Percentiles rank a stretch among this genome's conserved stretches.
Conservation (phyloP, 257 asterid species). For the Leptodermis oblonga region DNA sequence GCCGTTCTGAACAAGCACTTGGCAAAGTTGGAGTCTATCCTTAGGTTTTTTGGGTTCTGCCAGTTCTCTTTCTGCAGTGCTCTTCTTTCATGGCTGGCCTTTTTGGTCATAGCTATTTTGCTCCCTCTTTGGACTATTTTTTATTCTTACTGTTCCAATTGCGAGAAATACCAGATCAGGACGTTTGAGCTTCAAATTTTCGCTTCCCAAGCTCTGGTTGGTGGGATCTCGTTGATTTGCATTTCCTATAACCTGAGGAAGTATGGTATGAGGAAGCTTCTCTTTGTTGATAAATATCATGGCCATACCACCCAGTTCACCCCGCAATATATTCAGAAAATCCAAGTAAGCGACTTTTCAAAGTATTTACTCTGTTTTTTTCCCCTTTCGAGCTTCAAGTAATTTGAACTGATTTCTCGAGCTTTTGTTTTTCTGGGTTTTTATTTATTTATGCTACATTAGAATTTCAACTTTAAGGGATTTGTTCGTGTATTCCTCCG, state of each 20-base stretch:
- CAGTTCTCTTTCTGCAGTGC: conserved; percentile 40
- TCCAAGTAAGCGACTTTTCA: conserved; percentile 41
- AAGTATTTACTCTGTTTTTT: background rate
- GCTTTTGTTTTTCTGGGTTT: background rate
- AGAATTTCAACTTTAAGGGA: background rate
- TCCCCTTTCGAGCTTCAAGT: background rate
- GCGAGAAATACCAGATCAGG: conserved; percentile 55
- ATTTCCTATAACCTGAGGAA: conserved; percentile 61
- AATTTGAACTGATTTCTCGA: background rate
- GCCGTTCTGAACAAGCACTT: conserved; percentile 45
- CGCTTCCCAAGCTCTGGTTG: conserved; percentile 47
- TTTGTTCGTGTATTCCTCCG: no score
- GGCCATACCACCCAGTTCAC: conserved; percentile 54
- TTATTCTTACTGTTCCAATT: conserved; percentile 41
- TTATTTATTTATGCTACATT: background rate
- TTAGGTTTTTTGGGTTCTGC: conserved; percentile 56
- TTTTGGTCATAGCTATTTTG: conserved; percentile 40
- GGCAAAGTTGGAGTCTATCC: conserved; percentile 40
- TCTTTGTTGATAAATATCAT: conserved; percentile 62
- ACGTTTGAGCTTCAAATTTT: conserved; percentile 54
- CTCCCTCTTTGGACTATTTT: conserved; percentile 43
- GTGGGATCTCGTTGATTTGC: conserved; percentile 67
- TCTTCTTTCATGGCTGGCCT: conserved; percentile 58
- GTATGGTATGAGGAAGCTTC: conserved; percentile 62
- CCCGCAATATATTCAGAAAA: conserved; percentile 50